Evolutionary conservation across 1,284 basidiomycete species (phyloP), one percentile per base, ranked within the genome.

Genomic region (Lignosus rhinocerotis): DNA sequence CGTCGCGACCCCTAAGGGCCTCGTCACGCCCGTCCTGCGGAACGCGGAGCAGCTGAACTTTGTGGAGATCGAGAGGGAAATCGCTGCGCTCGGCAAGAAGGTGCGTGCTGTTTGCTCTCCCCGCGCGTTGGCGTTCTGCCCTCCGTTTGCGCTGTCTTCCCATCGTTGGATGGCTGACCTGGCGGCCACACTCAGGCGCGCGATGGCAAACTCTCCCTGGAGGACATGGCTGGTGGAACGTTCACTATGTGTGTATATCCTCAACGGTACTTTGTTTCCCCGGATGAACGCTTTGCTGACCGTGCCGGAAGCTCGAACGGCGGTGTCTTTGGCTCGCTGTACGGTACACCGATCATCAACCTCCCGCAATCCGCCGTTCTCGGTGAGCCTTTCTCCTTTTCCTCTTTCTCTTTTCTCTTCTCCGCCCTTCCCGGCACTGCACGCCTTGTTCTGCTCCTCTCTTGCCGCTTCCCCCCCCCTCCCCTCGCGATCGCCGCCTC

Each of bases 301-400:
- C 19, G 43, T 51, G 39, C 25, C 45, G 48, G 10, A 62, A 93
- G 92, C 76, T 98, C 96, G 55, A 99, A 99, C 74, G 97, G 97
- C 51, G 97, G 96, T 69, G 96, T 99, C 72, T 99, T 99, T 70
- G 96, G 96, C 56, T 97, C 94, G 54, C 80, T 98, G 49, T 98
- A 91, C 72, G 96, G 96, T 52, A 99, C 96, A 38, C 96, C 96
- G 51, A 96, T 95, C 74, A 96, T 99, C 79, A 99, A 98, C 82
- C 80, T 96, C 57, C 96, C 96, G 19, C 96, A 98, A 75, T 80
- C 94, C 44, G 96, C 95, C 58, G 96, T 98, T 19, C 84, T 98
- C 58, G 93, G 90, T 84, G 65, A 63, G 80, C 78, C 39, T 9
- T 11, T 21, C 19, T 50, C 21, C 19, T 56, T 39, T n/a, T 21